Base-by-base conservation (phyloP, 768 basidiomycete genomes). In the Candolleomyces aberdarensis region DNA sequence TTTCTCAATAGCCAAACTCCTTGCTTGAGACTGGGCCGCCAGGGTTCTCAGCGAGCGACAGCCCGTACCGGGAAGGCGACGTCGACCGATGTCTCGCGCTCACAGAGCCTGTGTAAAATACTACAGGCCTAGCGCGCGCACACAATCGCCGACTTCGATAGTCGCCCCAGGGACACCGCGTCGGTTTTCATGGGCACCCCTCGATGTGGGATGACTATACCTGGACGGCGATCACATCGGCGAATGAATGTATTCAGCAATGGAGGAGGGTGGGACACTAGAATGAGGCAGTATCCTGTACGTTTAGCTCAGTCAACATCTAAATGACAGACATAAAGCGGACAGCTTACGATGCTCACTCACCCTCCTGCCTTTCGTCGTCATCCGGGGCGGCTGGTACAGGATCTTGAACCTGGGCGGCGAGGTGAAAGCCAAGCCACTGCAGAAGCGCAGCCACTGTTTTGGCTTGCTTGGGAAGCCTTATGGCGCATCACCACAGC, bases 321-420 rank as follows among this genome's bases (percentile, higher is more conserved):
- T 13, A 44, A 46, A n/a, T 59, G n/a, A 47, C 55, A 20, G 17
- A 49, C 59, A 41, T 36, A 53, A 60, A 61, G 53, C n/a, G 49
- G 54, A 32, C 57, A 57, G 57, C 63, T 70, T 66, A 72, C 71
- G 72, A 79, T 67, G 94, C 94, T 90, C 76, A 96, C 93, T 96
- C 94, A 80, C 91, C 94, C 81, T 96, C 94, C 77, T 94, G 91
- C 71, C 75, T 88, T 65, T 92, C 91, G 13, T 85, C 83, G 56
- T 83, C 82, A 13, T 72, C 65, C 4, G 6, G 7, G 4, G 49
- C 58, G 31, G 6, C n/a, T 32, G 13, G 36, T 15, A 53, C 61
- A 10, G 8, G 70, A 64, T 17, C 70, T 71, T 41, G 66, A 70
- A 63, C 64, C 69, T 39, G 70, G 69, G 14, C 65, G 65, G 56